These are phyloP conservation scores for Globisporangium ultimum DNA, from an alignment of 352 stramenopile species.

Conservation along the genomic window DNA sequence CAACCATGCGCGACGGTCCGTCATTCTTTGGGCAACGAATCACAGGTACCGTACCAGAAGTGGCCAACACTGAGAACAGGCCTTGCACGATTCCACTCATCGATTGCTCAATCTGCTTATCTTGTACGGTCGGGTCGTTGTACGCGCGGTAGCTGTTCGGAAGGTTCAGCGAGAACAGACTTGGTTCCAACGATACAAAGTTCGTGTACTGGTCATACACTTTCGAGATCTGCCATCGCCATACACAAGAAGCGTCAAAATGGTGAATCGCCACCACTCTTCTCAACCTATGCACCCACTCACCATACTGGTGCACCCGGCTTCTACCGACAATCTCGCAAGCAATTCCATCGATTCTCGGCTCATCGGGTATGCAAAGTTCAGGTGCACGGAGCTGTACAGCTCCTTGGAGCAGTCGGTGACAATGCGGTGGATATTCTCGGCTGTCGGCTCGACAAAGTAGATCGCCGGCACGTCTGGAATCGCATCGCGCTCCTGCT, in stretches of 20 bases:
- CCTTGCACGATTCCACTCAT: constrained; percentile 69
- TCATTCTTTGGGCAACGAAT: constrained; percentile 93
- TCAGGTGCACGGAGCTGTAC: constrained; percentile 93
- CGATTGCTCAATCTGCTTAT: constrained; percentile 77
- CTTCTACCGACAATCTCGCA: constrained; percentile 72
- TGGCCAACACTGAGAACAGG: constrained; percentile 94
- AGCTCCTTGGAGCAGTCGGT: constrained; percentile 91
- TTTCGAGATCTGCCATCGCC: constrained; percentile 75
- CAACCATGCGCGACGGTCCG: constrained; percentile 95
- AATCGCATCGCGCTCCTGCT: constrained; percentile 93
- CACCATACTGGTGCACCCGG: constrained; percentile 76
- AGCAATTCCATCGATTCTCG: constrained; percentile 86
- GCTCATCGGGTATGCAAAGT: constrained; percentile 92
- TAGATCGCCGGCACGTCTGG: constrained; percentile 97
- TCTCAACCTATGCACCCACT: neutral
- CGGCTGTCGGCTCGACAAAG: constrained; percentile 93
- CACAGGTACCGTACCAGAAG: constrained; percentile 91
- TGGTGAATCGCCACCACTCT: neutral
- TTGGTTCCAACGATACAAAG: constrained; percentile 95
- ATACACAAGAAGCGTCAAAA: constrained; percentile 2
- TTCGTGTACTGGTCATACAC: constrained; percentile 98
- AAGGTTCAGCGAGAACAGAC: constrained; percentile 94
- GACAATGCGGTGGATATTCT: constrained; percentile 95
- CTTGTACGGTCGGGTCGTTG: constrained; percentile 85
- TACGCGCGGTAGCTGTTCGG: constrained; percentile 92